Conservation (phyloP, 176 grass and related monocot species). For the Puya raimondii region DNA sequence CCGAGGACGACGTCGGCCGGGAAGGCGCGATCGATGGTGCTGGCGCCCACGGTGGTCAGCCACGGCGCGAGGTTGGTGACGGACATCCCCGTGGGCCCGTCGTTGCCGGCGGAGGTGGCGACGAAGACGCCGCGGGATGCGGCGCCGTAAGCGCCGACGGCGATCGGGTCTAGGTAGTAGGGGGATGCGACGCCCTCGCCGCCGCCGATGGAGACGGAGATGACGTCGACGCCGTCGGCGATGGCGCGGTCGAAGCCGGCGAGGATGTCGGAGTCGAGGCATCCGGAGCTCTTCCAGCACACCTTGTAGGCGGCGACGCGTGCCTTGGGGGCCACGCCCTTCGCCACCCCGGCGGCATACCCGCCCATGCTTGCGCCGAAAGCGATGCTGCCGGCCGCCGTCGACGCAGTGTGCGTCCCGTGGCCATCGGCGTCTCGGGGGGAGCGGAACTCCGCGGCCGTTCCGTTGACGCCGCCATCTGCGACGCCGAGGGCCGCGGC, state of each 20-base stretch:
- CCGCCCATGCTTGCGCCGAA: conserved; percentile 76
- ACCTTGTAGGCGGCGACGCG: conserved; percentile 86
- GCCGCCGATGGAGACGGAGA: conserved; percentile 84
- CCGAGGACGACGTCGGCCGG: conserved; percentile 69
- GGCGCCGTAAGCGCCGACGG: conserved; percentile 71
- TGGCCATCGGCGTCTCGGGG: conserved; percentile 90
- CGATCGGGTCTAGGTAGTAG: conserved; percentile 88
- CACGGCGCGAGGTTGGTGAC: conserved; percentile 90
- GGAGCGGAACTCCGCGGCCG: conserved; percentile 51
- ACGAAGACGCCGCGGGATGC: conserved; percentile 68
- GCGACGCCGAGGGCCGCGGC: background rate
- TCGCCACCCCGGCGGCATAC: conserved; percentile 69
- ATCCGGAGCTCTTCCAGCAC: conserved; percentile 81
- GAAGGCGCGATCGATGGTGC: conserved; percentile 86
- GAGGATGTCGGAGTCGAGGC: conserved; percentile 93
- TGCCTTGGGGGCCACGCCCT: conserved; percentile 91
- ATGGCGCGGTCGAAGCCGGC: conserved; percentile 90
- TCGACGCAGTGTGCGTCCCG: conserved; percentile 75
- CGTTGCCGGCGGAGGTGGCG: conserved; percentile 83
- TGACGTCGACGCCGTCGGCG: conserved; percentile 80
- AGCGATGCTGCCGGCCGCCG: conserved; percentile 72
- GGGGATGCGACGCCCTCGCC: conserved; percentile 55
- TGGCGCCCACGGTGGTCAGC: conserved; percentile 82
- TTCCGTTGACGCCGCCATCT: conserved; percentile 37
- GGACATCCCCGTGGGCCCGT: conserved; percentile 62